phyloP scores from a whole-genome alignment of 495 filamentous ascomycete species.

The Annulohypoxylon stygium region DNA sequence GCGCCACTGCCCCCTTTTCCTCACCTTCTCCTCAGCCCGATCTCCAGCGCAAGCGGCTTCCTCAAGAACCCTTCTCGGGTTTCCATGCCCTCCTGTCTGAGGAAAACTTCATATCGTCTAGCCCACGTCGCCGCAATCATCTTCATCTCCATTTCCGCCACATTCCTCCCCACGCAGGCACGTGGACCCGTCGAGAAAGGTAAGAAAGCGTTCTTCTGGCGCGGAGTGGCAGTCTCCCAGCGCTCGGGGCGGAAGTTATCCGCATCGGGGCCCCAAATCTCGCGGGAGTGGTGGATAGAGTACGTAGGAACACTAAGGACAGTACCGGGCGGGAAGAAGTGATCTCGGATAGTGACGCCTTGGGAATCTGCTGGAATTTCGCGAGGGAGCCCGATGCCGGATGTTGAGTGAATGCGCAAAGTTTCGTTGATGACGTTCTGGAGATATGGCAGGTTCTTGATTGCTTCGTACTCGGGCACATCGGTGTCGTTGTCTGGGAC shows the following conservation, averaged over 20 bases:
- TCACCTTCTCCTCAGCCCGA: slow-evolving; percentile 67
- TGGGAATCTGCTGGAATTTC: slow-evolving; percentile 73
- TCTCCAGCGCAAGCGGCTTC: slow-evolving; percentile 82
- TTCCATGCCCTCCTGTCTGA: slow-evolving; percentile 78
- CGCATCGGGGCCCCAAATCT: slow-evolving; percentile 88
- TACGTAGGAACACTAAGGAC: slow-evolving; percentile 88
- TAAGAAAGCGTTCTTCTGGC: slow-evolving; percentile 83
- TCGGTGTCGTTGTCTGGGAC: slow-evolving; percentile 68
- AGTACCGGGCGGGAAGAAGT: slow-evolving; percentile 80
- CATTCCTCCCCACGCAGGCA: slow-evolving; percentile 59
- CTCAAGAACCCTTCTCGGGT: slow-evolving; percentile 90
- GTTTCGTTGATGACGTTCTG: slow-evolving; percentile 87
- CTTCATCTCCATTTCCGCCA: slow-evolving; percentile 94
- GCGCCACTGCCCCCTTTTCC: background rate
- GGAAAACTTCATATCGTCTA: slow-evolving; percentile 77
- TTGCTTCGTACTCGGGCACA: slow-evolving; percentile 77
- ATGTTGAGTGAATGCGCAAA: slow-evolving; percentile 90
- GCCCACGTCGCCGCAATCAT: slow-evolving; percentile 84
- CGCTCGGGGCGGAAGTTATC: slow-evolving; percentile 83
- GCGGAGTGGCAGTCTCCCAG: slow-evolving; percentile 73
- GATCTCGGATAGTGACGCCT: slow-evolving; percentile 62
- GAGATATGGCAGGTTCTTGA: slow-evolving; percentile 83
- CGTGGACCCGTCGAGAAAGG: slow-evolving; percentile 84
- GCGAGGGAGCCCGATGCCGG: slow-evolving; percentile 88
- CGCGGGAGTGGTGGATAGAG: slow-evolving; percentile 83